Conservation (phyloP, 2,329 filamentous ascomycete species). For the Plectosphaerella plurivora region DNA sequence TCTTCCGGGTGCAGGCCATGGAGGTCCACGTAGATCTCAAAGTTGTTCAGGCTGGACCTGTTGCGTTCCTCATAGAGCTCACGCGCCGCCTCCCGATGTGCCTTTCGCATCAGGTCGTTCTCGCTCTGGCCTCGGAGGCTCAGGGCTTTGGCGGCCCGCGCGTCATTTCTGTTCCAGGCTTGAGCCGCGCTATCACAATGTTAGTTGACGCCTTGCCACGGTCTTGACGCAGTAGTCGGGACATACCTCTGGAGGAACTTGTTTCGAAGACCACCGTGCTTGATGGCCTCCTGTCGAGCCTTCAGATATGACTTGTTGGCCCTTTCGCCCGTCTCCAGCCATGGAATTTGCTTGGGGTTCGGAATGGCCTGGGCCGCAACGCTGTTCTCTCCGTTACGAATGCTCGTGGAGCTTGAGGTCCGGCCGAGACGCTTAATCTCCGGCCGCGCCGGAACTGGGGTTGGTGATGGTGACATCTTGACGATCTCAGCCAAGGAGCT, state of each 20-base stretch:
- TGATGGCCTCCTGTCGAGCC: slow-evolving; percentile 91
- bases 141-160: slow-evolving; percentile 89
- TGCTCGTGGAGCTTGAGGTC: slow-evolving; percentile 61
- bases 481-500: slow-evolving; percentile 90
- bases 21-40: slow-evolving; percentile 88
- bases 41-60: slow-evolving; percentile 49
- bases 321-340: slow-evolving; percentile 87
- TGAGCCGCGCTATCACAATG: slow-evolving; percentile 69
- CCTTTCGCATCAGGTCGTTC: slow-evolving; percentile 95
- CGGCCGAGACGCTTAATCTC: slow-evolving; percentile 56
- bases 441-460: slow-evolving; percentile 50
- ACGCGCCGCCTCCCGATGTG: slow-evolving; percentile 87
- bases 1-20: slow-evolving; percentile 99
- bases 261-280: slow-evolving; percentile 92
- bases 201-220: background rate
- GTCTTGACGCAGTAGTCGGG: background rate
- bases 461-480: slow-evolving; percentile 88
- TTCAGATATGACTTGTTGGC: slow-evolving; percentile 95
- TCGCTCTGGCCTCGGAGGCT: slow-evolving; percentile 93
- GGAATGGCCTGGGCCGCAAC: slow-evolving; percentile 78
- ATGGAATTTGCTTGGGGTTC: slow-evolving; percentile 87
- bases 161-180: slow-evolving; percentile 98
- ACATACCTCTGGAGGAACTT: slow-evolving; percentile 90
- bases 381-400: slow-evolving; percentile 71
- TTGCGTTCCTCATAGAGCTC: slow-evolving; percentile 94